Base-by-base conservation (phyloP, 805 yeast genomes). In the Torulaspora franciscae region DNA sequence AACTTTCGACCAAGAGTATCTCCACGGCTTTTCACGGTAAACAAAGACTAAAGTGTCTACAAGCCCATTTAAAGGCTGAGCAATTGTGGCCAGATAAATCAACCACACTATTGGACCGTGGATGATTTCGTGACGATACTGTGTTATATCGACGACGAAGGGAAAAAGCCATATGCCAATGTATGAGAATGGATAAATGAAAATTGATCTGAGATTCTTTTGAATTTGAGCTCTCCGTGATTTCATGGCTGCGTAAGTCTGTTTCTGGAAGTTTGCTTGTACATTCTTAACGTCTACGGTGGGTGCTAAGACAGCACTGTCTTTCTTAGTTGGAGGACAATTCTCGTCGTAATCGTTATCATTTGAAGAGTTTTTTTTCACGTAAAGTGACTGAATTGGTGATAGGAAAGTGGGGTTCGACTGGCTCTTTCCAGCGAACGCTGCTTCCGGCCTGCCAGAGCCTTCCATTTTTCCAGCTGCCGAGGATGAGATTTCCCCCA, bases 141-240 rank as follows among this genome's bases (percentile, higher is more conserved):
- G 80, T 7, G 86, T 71, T 45, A 79, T 71, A 55, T 83, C 85
- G 28, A 78, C 70, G 4, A 82, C 74, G 48, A 86, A 76, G 1
- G 96, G 96, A 51, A 85, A 81, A 15, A 83, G 58, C 97, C 97
- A 89, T 37, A 88, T 65, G 23, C 84, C 71, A 46, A 87, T 72
- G 63, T 87, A 89, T 2, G 95, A 83, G 33, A 83, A 67, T 3
- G 97, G 97, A 60, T 89, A 89, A 37, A 89, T 72, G 64, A 89
- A 87, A 38, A 89, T 82, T 26, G 83, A 73, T 56, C 80, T 80
- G 75, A 86, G 80, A 66, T 89, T 95, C 45, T 80, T 79, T 59
- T 83, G 80, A 40, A 89, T 85, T 49, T 76, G 74, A 24, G 74
- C 65, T 52, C 88, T 80, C 14, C 93, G 71, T 30, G 73, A 67